Base-by-base conservation (phyloP, 1,284 basidiomycete genomes). In the Cryptococcus wingfieldii region DNA sequence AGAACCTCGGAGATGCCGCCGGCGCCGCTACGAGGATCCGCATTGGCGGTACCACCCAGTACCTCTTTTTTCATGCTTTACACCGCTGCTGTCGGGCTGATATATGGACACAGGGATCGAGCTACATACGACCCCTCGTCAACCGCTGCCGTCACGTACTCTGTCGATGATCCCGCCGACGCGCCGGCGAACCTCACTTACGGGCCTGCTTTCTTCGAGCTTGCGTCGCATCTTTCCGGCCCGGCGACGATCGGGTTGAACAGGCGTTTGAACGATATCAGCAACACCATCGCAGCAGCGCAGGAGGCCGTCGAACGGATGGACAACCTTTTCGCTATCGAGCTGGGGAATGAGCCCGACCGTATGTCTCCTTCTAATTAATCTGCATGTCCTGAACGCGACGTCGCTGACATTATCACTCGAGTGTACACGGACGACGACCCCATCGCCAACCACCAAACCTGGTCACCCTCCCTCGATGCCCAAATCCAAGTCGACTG, bases 1-100 rank as follows among this genome's bases (percentile, higher is more conserved):
- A 61, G 13, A 79, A 79, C 55, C 57, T 80, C 31, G 71, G 72
- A 12, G 55, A 56, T 4, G 63, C 79, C 10, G 69, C 77, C 8
- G 78, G 78, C 8, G 66, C 73, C 3, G 67, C 67, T 23, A 78
- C 79, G 34, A 76, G 78, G 3, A 60, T 79, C 37, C 71, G 79
- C 16, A 80, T 80, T 47, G 79, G 79, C 6, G 79, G 79, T 1
- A 80, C 79, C 3, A 80, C 79, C 1, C 79, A 80, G 79, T 79
- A 37, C 52, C n/a, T n/a, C n/a, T n/a, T n/a, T 76, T 64, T 7
- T 37, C 13, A 5, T 25, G 34, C 47, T 45, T 34, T 31, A 31
- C 27, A 38, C 27, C 0, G 31, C 1, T 7, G 7, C 10, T 34
- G 31, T 8, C 10, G 10, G 10, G 31, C 31, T 34, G 31, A 34